Evolutionary conservation across 202 grass and related monocot genomes (phyloP).

Genomic region (Elaeis oleifera): DNA sequence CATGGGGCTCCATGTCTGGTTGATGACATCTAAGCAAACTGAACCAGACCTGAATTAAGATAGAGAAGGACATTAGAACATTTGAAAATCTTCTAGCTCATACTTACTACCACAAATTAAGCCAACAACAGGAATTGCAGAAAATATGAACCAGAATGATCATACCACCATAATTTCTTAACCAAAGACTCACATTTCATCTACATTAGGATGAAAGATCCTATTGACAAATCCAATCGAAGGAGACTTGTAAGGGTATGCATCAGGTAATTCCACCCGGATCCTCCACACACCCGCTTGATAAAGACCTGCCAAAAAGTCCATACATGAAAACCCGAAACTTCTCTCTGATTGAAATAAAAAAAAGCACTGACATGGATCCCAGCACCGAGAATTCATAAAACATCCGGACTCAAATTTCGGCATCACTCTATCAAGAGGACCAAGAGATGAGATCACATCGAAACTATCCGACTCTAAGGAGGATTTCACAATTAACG

Average conservation of each 20-base stretch:
- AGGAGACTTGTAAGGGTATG: slow-evolving; percentile 93
- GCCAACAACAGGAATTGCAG: neutral
- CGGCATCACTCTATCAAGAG: too few species aligned
- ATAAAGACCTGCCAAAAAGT: slow-evolving; percentile 63
- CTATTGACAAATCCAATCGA: slow-evolving; percentile 90
- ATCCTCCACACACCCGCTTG: slow-evolving; percentile 93
- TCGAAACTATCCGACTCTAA: too few species aligned
- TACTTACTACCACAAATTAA: neutral
- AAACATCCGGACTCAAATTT: neutral
- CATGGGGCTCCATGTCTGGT: slow-evolving; percentile 99
- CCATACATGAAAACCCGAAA: slow-evolving; percentile 17
- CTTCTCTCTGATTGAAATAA: slow-evolving; percentile 3
- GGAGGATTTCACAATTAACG: too few species aligned
- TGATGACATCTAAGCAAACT: slow-evolving; percentile 98
- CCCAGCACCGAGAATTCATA: neutral
- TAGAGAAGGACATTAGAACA: too few species aligned
- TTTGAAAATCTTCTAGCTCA: slow-evolving; percentile 2
- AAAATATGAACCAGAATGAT: neutral
- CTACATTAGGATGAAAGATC: slow-evolving; percentile 95
- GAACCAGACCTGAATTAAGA: slow-evolving; percentile 62
- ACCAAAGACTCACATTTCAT: slow-evolving; percentile 67
- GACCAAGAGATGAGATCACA: too few species aligned
- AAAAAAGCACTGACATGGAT: neutral
- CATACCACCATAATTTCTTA: neutral
- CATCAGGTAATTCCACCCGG: slow-evolving; percentile 87